Percentiles rank a stretch among this genome's conserved stretches.
Evolutionary conservation across 352 stramenopile genomes (phyloP).

Genomic region (Phytopythium helicoides): DNA sequence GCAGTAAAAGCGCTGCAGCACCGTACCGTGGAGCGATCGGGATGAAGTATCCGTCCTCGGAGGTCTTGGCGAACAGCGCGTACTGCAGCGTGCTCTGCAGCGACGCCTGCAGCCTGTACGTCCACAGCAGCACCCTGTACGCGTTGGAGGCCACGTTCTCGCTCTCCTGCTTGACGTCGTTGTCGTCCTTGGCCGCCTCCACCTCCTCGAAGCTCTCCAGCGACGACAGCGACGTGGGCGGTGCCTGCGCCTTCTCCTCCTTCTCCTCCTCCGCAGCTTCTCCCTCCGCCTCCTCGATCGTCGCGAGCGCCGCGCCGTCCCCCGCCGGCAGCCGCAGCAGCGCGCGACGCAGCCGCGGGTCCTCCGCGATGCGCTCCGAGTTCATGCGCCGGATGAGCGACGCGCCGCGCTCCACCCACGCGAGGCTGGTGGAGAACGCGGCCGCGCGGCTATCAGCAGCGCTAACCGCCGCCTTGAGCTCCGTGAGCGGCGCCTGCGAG

Average conservation of each 20-base stretch:
- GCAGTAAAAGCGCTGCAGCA: neutral
- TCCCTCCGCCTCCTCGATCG: constrained; percentile 18
- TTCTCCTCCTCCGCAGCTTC: constrained; percentile 13
- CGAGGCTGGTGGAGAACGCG: constrained; percentile 42
- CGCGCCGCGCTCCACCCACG: constrained; percentile 81
- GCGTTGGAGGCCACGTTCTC: constrained; percentile 70
- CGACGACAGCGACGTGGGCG: constrained; percentile 17
- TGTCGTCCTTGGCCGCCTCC: constrained; percentile 49
- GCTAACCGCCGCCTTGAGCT: constrained; percentile 1
- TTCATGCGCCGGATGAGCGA: constrained; percentile 88
- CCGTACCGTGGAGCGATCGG: constrained; percentile 67
- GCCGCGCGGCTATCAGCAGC: too few species aligned
- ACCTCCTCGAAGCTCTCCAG: constrained; percentile 70
- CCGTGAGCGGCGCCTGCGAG: neutral
- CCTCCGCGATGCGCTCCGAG: constrained; percentile 82
- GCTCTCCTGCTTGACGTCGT: constrained; percentile 69
- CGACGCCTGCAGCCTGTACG: constrained; percentile 70
- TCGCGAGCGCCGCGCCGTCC: constrained; percentile 21
- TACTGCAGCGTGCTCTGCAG: constrained; percentile 75
- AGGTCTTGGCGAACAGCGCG: constrained; percentile 73
- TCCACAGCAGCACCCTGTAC: constrained; percentile 77
- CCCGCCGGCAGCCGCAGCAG: constrained; percentile 36
- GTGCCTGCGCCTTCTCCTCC: constrained; percentile 30
- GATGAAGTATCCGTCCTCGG: constrained; percentile 80
- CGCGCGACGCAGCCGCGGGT: constrained; percentile 69